A percentile compares a stretch with the other conserved stretches of the same genome.
Evolutionary conservation across 305 asterid species (phyloP).

Genomic region (Fraxinus paxiana): DNA sequence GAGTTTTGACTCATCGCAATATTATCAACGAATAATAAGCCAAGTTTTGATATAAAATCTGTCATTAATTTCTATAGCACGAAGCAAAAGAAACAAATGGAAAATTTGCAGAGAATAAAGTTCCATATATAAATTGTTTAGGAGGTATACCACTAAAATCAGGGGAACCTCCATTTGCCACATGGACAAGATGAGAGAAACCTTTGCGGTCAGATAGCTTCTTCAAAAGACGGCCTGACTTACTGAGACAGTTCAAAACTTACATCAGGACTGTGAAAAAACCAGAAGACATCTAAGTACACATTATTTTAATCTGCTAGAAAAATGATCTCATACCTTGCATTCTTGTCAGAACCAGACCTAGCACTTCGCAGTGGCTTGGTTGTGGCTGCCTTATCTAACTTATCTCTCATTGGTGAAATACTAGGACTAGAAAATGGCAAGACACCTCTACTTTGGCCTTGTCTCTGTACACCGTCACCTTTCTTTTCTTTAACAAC

Average conservation of each 20-base stretch:
- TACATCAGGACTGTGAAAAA: constrained; percentile 17
- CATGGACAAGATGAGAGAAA: constrained; percentile 67
- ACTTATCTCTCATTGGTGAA: constrained; percentile 69
- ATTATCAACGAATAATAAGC: constrained; percentile 5
- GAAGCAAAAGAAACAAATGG: neutral
- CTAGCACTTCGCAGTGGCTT: constrained; percentile 69
- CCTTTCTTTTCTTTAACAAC: constrained; percentile 60
- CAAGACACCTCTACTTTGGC: constrained; percentile 75
- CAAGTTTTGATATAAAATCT: neutral
- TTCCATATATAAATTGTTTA: too few species aligned
- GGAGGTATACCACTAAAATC: constrained; percentile 89
- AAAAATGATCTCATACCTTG: constrained; percentile 58
- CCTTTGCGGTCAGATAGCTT: constrained; percentile 86
- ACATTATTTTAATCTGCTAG: constrained; percentile 12
- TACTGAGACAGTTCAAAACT: constrained; percentile 49
- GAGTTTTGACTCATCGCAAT: too few species aligned
- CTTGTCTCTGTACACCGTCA: constrained; percentile 87
- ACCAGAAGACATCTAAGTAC: neutral
- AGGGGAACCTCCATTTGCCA: constrained; percentile 71
- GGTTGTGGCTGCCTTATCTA: constrained; percentile 54
- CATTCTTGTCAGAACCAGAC: constrained; percentile 65
- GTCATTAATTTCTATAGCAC: neutral
- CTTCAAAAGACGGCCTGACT: constrained; percentile 84
- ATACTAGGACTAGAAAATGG: constrained; percentile 72
- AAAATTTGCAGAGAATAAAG: neutral